These are phyloP conservation scores for Boeremia lycopersici DNA, from an alignment of 2,329 filamentous ascomycete genomes.

Conservation along the genomic window DNA sequence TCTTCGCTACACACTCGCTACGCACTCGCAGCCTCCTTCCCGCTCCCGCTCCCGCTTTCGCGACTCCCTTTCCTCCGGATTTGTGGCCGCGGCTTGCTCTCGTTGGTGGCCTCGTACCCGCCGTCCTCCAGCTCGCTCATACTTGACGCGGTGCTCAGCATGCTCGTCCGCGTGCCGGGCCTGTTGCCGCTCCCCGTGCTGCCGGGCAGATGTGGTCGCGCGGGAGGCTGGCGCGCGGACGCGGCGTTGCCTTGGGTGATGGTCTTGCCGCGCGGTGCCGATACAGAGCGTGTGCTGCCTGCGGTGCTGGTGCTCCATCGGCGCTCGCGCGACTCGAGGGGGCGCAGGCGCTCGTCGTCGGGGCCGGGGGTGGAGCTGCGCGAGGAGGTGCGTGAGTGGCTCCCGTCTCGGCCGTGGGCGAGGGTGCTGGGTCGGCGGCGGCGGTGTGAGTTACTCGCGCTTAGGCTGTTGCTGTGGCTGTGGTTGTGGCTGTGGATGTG, in stretches of 20 bases:
- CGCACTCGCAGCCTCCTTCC: conserved; percentile 9
- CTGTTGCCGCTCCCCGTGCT: conserved; percentile 36
- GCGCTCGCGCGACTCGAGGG: conserved; percentile 30
- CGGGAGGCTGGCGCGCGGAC: conserved; percentile 32
- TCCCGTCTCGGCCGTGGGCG: conserved; percentile 30
- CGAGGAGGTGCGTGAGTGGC: conserved; percentile 42
- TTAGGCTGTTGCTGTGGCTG: conserved; percentile 11
- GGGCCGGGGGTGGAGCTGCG: conserved; percentile 42
- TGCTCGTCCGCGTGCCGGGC: conserved; percentile 42
- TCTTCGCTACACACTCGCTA: not conserved
- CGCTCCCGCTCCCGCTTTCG: conserved; percentile 10
- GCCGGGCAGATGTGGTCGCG: conserved; percentile 18
- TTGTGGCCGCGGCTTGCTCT: conserved; percentile 4
- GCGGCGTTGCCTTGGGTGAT: conserved; percentile 33
- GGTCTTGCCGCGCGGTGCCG: conserved; percentile 19
- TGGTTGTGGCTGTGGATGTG: not conserved
- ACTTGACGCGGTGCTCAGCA: conserved; percentile 38
- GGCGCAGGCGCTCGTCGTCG: conserved; percentile 28
- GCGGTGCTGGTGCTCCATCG: conserved; percentile 45
- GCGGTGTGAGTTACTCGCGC: conserved; percentile 18
- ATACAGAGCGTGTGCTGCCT: conserved; percentile 33
- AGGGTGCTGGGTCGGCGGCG: conserved; percentile 38
- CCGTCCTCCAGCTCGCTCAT: conserved; percentile 27
- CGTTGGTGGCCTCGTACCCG: conserved; percentile 7
- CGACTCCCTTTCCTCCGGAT: conserved; percentile 8